Evolutionary conservation across 129 eudicot genomes (phyloP).

Genomic region (Centaurea solstitialis): DNA sequence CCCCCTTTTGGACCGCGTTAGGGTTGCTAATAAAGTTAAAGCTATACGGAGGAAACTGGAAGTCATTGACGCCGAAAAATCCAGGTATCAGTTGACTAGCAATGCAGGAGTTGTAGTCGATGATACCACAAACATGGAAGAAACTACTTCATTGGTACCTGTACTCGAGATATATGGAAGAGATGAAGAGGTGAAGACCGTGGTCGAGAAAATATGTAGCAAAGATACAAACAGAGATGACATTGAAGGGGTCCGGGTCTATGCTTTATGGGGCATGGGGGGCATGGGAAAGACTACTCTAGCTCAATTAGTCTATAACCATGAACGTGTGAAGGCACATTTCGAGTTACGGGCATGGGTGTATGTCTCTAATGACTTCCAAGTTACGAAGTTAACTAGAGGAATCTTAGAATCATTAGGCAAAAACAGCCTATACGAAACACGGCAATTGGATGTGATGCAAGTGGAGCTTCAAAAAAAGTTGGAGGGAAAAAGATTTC

Average conservation of each 20-base stretch:
- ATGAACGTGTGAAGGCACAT: background rate
- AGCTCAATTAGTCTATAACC: slow-evolving; percentile 13
- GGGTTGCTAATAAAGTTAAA: slow-evolving; percentile 15
- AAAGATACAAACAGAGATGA: background rate
- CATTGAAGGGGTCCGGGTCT: background rate
- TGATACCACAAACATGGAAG: background rate
- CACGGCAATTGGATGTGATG: background rate
- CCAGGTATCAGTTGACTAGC: background rate
- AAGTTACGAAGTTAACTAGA: background rate
- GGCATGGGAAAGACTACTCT: slow-evolving; percentile 22
- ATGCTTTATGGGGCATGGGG: slow-evolving; percentile 20
- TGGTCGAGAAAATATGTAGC: background rate
- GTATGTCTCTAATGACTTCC: background rate
- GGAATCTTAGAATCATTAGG: background rate
- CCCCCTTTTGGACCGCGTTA: background rate
- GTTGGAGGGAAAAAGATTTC: no score
- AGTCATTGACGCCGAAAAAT: background rate
- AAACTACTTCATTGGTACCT: slow-evolving; percentile 2
- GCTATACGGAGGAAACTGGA: background rate
- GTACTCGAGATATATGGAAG: background rate
- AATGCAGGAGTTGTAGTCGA: background rate
- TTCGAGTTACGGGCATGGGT: slow-evolving; percentile 6
- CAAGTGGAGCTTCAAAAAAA: no score
- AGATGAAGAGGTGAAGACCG: background rate
- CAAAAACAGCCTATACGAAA: no score